These are phyloP conservation scores for Clathrospora elynae DNA, from an alignment of 2,329 filamentous ascomycete species.

Conservation along the genomic window DNA sequence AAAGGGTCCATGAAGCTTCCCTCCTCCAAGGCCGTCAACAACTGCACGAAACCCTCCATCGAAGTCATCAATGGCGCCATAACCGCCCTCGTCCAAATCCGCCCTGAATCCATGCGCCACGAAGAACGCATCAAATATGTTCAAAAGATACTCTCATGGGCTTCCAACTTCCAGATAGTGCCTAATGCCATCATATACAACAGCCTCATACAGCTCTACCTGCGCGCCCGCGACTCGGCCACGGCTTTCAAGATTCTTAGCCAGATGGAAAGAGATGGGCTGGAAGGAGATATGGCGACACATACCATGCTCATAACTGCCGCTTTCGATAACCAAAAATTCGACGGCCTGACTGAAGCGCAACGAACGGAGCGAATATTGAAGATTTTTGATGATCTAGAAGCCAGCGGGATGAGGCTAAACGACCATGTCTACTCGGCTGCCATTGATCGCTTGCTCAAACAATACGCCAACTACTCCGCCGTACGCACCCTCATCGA, in stretches of 20 bases:
- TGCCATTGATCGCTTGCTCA: constrained; percentile 69
- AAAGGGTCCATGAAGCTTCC: constrained; percentile 19
- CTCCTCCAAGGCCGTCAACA: constrained; percentile 36
- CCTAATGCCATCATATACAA: constrained; percentile 65
- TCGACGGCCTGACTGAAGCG: constrained; percentile 50
- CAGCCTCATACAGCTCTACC: constrained; percentile 66
- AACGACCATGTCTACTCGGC: constrained; percentile 70
- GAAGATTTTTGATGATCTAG: constrained; percentile 61
- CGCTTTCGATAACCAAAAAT: constrained; percentile 56
- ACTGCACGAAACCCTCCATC: constrained; percentile 64
- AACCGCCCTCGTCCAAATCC: constrained; percentile 60
- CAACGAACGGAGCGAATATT: constrained; percentile 60
- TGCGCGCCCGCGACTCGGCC: constrained; percentile 56
- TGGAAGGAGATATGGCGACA: constrained; percentile 69
- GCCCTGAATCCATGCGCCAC: constrained; percentile 44
- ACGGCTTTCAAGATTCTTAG: constrained; percentile 61
- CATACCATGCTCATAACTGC: constrained; percentile 74
- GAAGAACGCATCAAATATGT: constrained; percentile 47
- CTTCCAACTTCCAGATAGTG: constrained; percentile 51
- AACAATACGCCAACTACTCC: constrained; percentile 50
- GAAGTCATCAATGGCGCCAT: constrained; percentile 73
- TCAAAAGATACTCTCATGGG: constrained; percentile 50
- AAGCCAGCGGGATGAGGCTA: constrained; percentile 60
- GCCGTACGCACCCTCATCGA: constrained; percentile 66
- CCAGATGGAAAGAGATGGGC: constrained; percentile 62